phyloP scores from a whole-genome alignment of 768 basidiomycete genomes.

The Wakefieldia striispora region DNA sequence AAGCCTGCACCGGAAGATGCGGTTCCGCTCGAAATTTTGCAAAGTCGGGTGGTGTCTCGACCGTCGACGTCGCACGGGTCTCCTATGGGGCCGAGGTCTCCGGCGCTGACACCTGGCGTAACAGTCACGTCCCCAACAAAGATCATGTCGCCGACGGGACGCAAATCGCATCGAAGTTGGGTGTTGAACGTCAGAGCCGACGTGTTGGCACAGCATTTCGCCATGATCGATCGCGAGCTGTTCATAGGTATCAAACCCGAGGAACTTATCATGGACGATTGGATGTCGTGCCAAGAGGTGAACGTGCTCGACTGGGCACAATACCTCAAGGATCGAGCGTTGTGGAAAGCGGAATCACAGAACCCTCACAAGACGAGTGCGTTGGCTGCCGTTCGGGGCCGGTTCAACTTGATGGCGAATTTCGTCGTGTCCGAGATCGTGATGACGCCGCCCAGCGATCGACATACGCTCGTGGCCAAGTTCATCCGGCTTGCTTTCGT shows the following conservation, averaged over 20 bases:
- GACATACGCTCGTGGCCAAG: slow-evolving; percentile 66
- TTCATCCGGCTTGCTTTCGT: slow-evolving; percentile 88
- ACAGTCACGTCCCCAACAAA: slow-evolving; percentile 32
- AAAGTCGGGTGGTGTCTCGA: slow-evolving; percentile 49
- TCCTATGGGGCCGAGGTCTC: slow-evolving; percentile 15
- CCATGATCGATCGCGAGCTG: slow-evolving; percentile 86
- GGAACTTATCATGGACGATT: slow-evolving; percentile 76
- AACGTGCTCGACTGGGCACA: slow-evolving; percentile 82
- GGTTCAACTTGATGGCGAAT: slow-evolving; percentile 82
- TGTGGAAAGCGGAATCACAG: slow-evolving; percentile 62
- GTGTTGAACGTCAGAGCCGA: slow-evolving; percentile 62
- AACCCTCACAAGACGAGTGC: slow-evolving; percentile 64
- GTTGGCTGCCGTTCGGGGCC: slow-evolving; percentile 68
- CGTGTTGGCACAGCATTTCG: slow-evolving; percentile 70
- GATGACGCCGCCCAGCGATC: slow-evolving; percentile 63
- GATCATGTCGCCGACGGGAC: slow-evolving; percentile 35
- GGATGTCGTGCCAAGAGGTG: slow-evolving; percentile 58
- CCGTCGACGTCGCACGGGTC: slow-evolving; percentile 35
- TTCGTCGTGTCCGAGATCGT: slow-evolving; percentile 83
- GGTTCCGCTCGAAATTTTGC: slow-evolving; percentile 64
- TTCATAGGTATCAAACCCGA: slow-evolving; percentile 85
- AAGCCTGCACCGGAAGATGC: slow-evolving; percentile 59
- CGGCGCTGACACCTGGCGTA: slow-evolving; percentile 8
- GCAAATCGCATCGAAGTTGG: slow-evolving; percentile 66
- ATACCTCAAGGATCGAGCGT: slow-evolving; percentile 72